Evolutionary conservation across 2,329 filamentous ascomycete species (phyloP).

Genomic region (Neofusicoccum ribis): DNA sequence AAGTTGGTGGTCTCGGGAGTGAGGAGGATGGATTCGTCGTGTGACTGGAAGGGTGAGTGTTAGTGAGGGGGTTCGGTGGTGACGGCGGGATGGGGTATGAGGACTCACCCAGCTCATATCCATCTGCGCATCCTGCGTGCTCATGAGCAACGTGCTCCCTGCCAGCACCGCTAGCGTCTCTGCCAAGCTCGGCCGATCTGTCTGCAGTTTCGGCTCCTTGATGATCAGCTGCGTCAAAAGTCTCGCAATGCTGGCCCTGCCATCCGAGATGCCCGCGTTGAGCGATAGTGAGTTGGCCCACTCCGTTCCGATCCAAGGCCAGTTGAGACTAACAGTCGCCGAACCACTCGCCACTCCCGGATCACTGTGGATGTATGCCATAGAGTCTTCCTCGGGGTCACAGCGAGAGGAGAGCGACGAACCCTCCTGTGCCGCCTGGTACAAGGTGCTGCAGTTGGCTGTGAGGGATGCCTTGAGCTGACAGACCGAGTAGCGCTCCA

Average conservation of each 20-base stretch:
- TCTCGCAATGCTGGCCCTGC: conserved; percentile 45
- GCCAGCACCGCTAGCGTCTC: conserved; percentile 73
- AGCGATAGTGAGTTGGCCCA: conserved; percentile 47
- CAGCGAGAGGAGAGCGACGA: conserved; percentile 63
- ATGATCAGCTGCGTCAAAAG: conserved; percentile 48
- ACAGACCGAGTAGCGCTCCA: conserved; percentile 64
- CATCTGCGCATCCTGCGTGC: conserved; percentile 61
- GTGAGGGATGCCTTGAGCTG: conserved; percentile 64
- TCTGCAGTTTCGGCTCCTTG: conserved; percentile 45
- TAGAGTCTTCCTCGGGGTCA: conserved; percentile 53
- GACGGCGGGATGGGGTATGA: neutral
- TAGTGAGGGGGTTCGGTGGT: neutral
- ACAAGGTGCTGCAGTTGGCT: conserved; percentile 64
- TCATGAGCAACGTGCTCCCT: conserved; percentile 65
- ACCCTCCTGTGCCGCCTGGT: conserved; percentile 51
- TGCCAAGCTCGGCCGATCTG: conserved; percentile 64
- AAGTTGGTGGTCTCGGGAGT: conserved; percentile 59
- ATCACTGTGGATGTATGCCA: conserved; percentile 56
- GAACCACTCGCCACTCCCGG: conserved; percentile 59
- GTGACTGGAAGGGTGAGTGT: neutral
- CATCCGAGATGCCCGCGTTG: conserved; percentile 45
- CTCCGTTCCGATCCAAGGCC: conserved; percentile 45
- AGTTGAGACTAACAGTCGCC: conserved; percentile 36
- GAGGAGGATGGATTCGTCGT: conserved; percentile 8
- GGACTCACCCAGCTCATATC: conserved; percentile 47